Evolutionary conservation across 2,329 filamentous ascomycete species (phyloP).

Genomic region (Thyridium curvatum): DNA sequence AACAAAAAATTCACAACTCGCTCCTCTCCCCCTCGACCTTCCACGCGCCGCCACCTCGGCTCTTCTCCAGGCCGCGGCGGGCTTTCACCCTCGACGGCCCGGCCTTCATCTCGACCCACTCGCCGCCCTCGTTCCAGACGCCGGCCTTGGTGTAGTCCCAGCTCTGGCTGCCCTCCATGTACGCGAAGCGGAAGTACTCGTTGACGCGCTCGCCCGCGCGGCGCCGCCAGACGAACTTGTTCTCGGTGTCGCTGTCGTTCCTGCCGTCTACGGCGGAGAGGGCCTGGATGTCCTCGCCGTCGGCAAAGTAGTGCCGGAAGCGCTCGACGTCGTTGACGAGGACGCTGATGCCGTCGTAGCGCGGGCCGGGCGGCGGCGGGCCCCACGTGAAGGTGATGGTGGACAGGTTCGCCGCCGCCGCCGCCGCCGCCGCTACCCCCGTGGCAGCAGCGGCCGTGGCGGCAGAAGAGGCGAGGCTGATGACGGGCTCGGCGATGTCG

Average conservation of each 20-base stretch:
- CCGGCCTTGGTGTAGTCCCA: constrained; percentile 74
- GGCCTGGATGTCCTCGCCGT: constrained; percentile 35
- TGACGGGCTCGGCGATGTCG: constrained; percentile 37
- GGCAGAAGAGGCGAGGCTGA: constrained; percentile 24
- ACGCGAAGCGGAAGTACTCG: constrained; percentile 76
- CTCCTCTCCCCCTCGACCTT: neutral
- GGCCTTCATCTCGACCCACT: constrained; percentile 59
- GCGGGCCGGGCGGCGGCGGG: constrained; percentile 34
- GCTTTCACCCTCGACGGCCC: constrained; percentile 51
- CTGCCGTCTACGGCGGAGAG: neutral
- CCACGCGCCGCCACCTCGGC: constrained; percentile 7
- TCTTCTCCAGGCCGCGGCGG: too few relatives aligned
- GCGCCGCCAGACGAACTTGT: constrained; percentile 54
- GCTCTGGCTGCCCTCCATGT: constrained; percentile 56
- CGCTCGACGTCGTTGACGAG: constrained; percentile 83
- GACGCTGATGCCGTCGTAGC: constrained; percentile 71
- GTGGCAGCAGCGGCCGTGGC: constrained; percentile 1
- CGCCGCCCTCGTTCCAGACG: constrained; percentile 56
- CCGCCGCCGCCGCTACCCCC: neutral
- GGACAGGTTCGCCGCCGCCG: constrained; percentile 39
- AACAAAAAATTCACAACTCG: neutral
- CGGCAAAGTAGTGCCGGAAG: constrained; percentile 64
- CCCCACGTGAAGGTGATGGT: constrained; percentile 59
- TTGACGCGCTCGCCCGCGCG: constrained; percentile 37
- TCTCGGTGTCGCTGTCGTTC: constrained; percentile 20